Evolutionary conservation across 2,329 filamentous ascomycete genomes (phyloP), one percentile per base, ranked within the genome.

Genomic region (Leptosphaerulina australis): DNA sequence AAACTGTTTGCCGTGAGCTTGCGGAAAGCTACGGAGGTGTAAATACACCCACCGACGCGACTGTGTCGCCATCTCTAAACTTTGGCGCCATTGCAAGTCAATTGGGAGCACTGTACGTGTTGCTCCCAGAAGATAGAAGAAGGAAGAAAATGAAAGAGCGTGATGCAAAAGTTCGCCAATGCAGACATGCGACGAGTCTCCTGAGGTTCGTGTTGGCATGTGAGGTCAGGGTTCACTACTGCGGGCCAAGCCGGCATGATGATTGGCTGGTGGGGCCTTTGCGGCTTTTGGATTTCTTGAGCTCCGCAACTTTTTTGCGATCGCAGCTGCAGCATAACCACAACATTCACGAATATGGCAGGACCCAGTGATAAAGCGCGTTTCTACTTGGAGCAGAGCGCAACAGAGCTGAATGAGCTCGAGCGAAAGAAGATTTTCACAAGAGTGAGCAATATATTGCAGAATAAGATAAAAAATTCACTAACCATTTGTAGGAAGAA

Each of bases 371-470:
- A 97, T 69, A 97, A 97, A 76, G 94, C 93, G 47, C 90, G 93
- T 50, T 97, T 93, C 76, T 97, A 90, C 74, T 83, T 97, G 58
- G 94, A 99, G 78, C 88, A 93, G 62, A 88, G 89, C 2, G 90
- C 97, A 33, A 91, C 92, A 12, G 92, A 97, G 73, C 83, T 99
- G 49, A 90, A 91, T 56, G 91, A 96, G 66, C 95, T 91, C 73
- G 89, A 96, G 74, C 84, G 90, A 59, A 97, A 96, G 74, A 87
- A 90, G 64, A 88, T 99, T 62, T 99, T 99, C 76, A 84, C 82
- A 54, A 86, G 88, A 77, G 89, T 89, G 73, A 25, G 74, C 26
- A 25, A n/a, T 21, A 7, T 6, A 12, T 9, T 20, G 14, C n/a
- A n/a, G 10, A 25, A 15, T 26, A 17, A 14, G 21, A 8, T 12